Evolutionary conservation across 352 stramenopile species (phyloP), one percentile per base, ranked within the genome.

Genomic region (Phytopythium vexans): DNA sequence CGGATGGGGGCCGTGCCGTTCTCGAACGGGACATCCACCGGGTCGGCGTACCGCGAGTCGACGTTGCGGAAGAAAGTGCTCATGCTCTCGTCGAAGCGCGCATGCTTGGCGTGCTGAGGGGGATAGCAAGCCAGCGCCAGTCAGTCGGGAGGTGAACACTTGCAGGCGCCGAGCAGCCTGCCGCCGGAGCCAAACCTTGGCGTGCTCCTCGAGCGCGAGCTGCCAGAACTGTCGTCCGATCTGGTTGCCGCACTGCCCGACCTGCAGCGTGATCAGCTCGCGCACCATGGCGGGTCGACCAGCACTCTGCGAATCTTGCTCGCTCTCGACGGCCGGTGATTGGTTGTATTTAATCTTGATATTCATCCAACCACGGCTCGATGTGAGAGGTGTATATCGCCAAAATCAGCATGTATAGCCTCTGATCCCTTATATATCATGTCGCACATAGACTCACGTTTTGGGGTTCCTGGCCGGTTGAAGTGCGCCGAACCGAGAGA

Each of bases 221-320:
- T 94, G 72, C 92, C 92, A 98, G 74, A 98, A 98, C 68, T 88
- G 72, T 7, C 82, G 71, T 3, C 92, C 92, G 56, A 98, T 96
- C 73, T 98, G 92, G 74, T 98, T 98, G 49, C 92, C 92, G 69
- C 89, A 97, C 76, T 98, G 92, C 21, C 92, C 92, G 21, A 97
- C 88, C 65, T 98, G 91, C 44, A 97, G 62, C 36, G 81, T 95
- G 56, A 97, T 85, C 33, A 97, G 58, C 60, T 96, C 87, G 34
- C 87, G 78, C 48, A 79, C 79, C 85, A 96, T 95, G 27, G 8
- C 21, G 41, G 2, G 1, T 12, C 41, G 45, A 34, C 41, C 15
- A 47, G 14, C 41, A 47, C 10, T 43, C 39, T 43, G 39, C 21
- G 21, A 27, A 27, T 27, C 21, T 27, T 27, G 21, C 21, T 27